phyloP scores from a whole-genome alignment of 139 green algal genomes.

The Coelastrella sp. region DNA sequence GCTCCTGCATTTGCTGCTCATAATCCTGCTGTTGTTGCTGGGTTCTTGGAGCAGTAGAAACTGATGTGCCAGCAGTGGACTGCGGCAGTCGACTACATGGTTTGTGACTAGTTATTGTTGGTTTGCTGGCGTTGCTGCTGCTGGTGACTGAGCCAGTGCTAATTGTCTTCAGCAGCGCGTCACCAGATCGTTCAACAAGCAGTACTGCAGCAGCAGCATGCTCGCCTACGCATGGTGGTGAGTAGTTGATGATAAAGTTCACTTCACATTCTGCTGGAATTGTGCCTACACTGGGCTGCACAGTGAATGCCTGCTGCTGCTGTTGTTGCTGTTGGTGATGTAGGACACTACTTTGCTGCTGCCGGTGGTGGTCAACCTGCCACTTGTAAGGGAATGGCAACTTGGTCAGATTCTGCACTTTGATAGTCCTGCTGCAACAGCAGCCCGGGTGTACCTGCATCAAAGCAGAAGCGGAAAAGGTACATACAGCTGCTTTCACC shows the following conservation, averaged over 20 bases:
- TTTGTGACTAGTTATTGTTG: no score
- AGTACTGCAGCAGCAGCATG: not conserved
- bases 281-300: not conserved
- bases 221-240: not conserved
- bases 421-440: conserved; percentile 47
- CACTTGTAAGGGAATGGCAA: conserved; percentile 68
- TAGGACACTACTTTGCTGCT: not conserved
- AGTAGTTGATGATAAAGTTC: not conserved
- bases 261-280: not conserved
- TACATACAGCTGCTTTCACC: not conserved
- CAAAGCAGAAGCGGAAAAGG: not conserved
- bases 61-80: no score
- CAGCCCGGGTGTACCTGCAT: conserved; percentile 53
- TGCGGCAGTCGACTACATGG: no score
- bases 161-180: not conserved
- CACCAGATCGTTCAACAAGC: not conserved
- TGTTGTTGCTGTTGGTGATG: not conserved
- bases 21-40: conserved; percentile 23
- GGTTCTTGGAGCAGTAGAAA: no score
- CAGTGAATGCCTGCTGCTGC: not conserved
- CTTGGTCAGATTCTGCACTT: conserved; percentile 62
- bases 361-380: not conserved
- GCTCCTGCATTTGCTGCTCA: not conserved
- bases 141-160: not conserved
- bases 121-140: conserved; percentile 10